Evolutionary conservation across 805 yeast genomes (phyloP), one percentile per base, ranked within the genome.

Genomic region (Hermanozyma aechmeae): DNA sequence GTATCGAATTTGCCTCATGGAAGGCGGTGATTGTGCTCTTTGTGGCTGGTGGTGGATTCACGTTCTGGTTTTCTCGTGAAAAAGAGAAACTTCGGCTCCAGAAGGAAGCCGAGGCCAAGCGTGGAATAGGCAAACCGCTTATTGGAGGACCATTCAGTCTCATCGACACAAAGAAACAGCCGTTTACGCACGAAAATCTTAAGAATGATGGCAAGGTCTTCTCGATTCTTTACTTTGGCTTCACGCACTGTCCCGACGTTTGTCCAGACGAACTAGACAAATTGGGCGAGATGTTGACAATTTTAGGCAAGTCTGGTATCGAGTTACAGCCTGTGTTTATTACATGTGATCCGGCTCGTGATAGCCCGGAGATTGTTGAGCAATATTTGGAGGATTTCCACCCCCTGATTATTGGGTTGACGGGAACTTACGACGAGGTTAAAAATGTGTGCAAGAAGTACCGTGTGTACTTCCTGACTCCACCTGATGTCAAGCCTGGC

Each of bases 231-330:
- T 92, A 92, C 53, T 92, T 92, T 58, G 98, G 98, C 0, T 92
- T 92, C 62, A 82, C 96, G 4, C 87, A 87, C 58, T 92, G 98
- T 59, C 98, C 98, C 5, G 98, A 92, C 57, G 87, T 92, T 30
- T 92, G 98, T 56, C 98, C 98, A 8, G 98, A 92, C 54, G 98
- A 92, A 53, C 70, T 92, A 35, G 98, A 92, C 53, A 84, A 89
- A 50, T 68, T 92, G 50, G 89, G 95, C 4, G 67, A 75, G 17
- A 76, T 80, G 61, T 62, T 72, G 46, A 73, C 70, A 39, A 68
- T 65, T 21, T 65, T 89, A 48, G 75, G 79, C 48, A 65, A 73
- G 30, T 47, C 53, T 29, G 65, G 68, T 7, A 71, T 79, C 35
- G 61, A 72, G 26, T 48, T 89, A 29, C 94, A 81, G 55, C 95